A percentile compares a stretch with the other conserved stretches of the same genome.
phyloP scores from a whole-genome alignment of 2,329 filamentous ascomycete genomes.

The Pyricularia grisea region DNA sequence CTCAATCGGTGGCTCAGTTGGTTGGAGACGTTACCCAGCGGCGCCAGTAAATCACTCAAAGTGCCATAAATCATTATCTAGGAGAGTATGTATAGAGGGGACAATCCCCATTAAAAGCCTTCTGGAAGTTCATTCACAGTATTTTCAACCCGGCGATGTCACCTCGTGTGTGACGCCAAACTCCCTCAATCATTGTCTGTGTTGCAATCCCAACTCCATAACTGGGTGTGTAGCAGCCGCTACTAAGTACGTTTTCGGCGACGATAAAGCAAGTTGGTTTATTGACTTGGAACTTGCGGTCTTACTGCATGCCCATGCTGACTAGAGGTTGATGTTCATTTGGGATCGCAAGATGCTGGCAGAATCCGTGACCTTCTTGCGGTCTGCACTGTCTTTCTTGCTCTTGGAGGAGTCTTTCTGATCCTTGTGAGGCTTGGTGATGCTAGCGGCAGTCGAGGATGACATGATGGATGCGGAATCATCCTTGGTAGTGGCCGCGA shows the following conservation, averaged over 20 bases:
- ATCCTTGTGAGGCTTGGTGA: slow-evolving; percentile 13
- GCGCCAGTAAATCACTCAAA: not conserved
- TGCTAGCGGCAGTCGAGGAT: slow-evolving; percentile 15
- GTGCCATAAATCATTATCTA: not conserved
- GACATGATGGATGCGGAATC: slow-evolving; percentile 15
- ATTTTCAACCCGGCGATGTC: not conserved
- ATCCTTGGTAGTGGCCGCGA: not conserved
- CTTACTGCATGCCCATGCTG: not conserved
- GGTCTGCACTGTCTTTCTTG: not conserved
- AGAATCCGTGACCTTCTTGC: slow-evolving; percentile 5
- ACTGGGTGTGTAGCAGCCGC: not conserved
- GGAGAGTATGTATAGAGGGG: not conserved
- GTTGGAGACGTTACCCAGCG: not conserved
- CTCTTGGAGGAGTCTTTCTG: slow-evolving; percentile 8
- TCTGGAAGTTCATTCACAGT: not conserved
- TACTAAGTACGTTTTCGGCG: not conserved
- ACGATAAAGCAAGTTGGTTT: not conserved
- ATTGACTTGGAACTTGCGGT: not conserved
- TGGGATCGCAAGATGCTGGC: slow-evolving; percentile 7
- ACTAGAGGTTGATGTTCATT: slow-evolving; percentile 5
- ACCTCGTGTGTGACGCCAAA: not conserved
- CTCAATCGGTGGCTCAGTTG: not conserved
- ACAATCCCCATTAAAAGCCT: not conserved
- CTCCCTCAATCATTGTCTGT: not conserved
- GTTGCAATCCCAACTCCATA: not conserved